Percentiles rank a stretch among this genome's conserved stretches.
These are phyloP conservation scores for Epichloe bromicola DNA, from an alignment of 2,329 filamentous ascomycete genomes.

Conservation along the genomic window DNA sequence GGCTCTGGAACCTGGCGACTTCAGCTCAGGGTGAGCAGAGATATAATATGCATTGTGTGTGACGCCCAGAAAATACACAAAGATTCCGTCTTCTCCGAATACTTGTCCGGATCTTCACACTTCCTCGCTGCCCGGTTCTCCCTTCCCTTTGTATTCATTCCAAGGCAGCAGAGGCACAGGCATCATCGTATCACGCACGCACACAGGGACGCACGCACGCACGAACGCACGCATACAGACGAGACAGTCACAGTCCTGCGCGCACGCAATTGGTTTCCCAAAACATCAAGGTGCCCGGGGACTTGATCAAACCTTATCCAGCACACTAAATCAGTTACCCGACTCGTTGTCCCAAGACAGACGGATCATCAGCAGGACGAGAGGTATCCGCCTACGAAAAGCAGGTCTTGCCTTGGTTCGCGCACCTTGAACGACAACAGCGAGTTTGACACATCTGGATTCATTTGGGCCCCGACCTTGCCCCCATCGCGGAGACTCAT, in stretches of 20 bases:
- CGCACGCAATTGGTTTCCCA: neutral
- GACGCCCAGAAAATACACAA: constrained; percentile 1
- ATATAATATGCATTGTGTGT: constrained; percentile 10
- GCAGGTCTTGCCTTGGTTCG: too few relatives aligned
- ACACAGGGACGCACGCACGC: neutral
- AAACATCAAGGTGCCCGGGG: neutral
- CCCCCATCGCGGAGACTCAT: too few relatives aligned
- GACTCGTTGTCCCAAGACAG: neutral
- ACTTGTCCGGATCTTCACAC: constrained; percentile 1
- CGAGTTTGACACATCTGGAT: too few relatives aligned
- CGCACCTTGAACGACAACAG: too few relatives aligned
- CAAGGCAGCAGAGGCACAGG: neutral
- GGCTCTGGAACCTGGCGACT: constrained; percentile 4
- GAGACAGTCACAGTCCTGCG: neutral
- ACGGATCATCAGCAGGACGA: neutral
- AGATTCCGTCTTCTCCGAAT: constrained; percentile 2
- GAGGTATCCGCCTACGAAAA: neutral
- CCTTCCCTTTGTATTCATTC: constrained; percentile 1
- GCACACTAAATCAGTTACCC: too few relatives aligned
- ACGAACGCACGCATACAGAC: neutral
- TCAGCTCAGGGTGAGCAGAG: constrained; percentile 5
- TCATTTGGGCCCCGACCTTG: too few relatives aligned
- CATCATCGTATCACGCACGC: neutral
- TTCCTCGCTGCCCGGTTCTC: neutral
- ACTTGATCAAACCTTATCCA: neutral